Evolutionary conservation across 768 basidiomycete species (phyloP).

Genomic region (Neoboletus magnificus): DNA sequence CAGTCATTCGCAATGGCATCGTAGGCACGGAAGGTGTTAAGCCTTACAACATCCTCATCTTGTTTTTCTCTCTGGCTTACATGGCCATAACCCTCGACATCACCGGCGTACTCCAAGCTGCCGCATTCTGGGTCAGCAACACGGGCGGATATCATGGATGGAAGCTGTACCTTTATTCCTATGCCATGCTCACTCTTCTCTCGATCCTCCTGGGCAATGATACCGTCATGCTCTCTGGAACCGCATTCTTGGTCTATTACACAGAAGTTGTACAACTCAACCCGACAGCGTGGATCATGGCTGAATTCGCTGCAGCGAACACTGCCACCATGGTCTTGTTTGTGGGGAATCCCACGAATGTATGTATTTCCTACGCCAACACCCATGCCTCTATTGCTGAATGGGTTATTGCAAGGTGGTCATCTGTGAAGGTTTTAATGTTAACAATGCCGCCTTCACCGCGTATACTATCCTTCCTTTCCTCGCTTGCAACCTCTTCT

Average conservation of each 20-base stretch:
- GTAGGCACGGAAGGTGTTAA: conserved; percentile 75
- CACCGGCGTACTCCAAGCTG: conserved; percentile 80
- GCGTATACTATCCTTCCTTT: conserved; percentile 84
- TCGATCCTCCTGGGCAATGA: conserved; percentile 90
- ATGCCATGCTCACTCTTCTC: conserved; percentile 72
- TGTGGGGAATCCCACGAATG: conserved; percentile 91
- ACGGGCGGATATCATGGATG: conserved; percentile 69
- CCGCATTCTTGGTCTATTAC: conserved; percentile 86
- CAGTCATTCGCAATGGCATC: conserved; percentile 69
- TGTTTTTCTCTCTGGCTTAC: conserved; percentile 91
- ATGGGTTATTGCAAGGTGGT: conserved; percentile 44
- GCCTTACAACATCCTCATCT: conserved; percentile 89
- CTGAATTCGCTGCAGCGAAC: conserved; percentile 77
- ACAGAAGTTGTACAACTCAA: conserved; percentile 54
- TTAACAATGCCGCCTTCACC: conserved; percentile 77
- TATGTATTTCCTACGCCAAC: conserved; percentile 6
- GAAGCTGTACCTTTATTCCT: conserved; percentile 76
- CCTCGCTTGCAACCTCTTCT: conserved; percentile 58
- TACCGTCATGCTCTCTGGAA: conserved; percentile 89
- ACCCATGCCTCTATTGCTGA: background rate
- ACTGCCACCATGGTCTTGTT: conserved; percentile 74
- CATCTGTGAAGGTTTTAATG: conserved; percentile 78
- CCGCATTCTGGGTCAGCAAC: conserved; percentile 87
- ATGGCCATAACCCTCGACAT: conserved; percentile 89
- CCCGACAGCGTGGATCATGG: conserved; percentile 65